Base-by-base conservation (phyloP, 805 yeast species). In the Metschnikowia kofuensis region DNA sequence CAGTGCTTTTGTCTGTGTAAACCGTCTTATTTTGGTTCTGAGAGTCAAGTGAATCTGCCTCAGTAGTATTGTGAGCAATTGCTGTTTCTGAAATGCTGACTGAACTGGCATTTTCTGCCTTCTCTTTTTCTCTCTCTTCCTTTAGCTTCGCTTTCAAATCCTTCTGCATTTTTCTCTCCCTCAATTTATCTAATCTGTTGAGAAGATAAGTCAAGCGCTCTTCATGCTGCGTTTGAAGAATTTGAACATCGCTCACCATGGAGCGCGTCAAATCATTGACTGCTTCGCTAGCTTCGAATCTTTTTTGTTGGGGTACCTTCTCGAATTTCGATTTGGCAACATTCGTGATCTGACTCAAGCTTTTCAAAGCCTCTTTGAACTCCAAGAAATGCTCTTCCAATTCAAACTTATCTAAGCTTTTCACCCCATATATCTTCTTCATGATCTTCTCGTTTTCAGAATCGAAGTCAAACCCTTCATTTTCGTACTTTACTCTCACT, bases 401-500 rank as follows among this genome's bases (percentile, higher is more conserved):
- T 11, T 54, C 58, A 40, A 56, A 42, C n/a, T 48, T 52, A 14
- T 42, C 47, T 21, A 38, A 40, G 16, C 35, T 34, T 16, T 48
- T 49, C 26, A 28, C 32, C 4, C 59, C 60, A 32, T 53, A 51
- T 26, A 55, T 49, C 43, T 49, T 48, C 26, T 38, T 45, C 53
- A 57, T 74, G 40, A 81, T 60, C 51, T 77, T 73, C 34, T 69
- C 66, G 50, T 75, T 77, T 56, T 80, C 83, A 46, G 74, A 72
- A 32, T 77, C 79, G 51, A 77, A 80, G 56, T 83, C 79, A 27
- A 83, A 59, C 0, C 74, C 78, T 21, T 70, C 63, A 2, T 68
- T 69, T 4, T 74, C 72, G 57, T 70, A 82, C 37, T 71, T 69
- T 27, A 66, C 61, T 51, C 77, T 67, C 34, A 80, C 53, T 2